Base-by-base conservation (phyloP, 2,329 filamentous ascomycete species). In the Beauveria sp. region DNA sequence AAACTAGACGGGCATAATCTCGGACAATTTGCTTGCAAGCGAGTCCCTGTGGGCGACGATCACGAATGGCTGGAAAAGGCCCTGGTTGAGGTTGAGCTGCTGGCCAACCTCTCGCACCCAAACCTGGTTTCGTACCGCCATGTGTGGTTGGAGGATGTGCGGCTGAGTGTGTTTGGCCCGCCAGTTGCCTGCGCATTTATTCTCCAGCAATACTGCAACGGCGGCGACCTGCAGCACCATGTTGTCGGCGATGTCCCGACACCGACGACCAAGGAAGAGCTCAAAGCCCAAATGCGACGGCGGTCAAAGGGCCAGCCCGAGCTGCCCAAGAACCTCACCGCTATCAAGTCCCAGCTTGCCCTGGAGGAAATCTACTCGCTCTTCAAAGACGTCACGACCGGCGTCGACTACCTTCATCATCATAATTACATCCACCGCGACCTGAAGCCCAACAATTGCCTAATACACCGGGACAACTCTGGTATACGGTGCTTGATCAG, bases 341-440 rank as follows among this genome's bases (percentile, higher is more conserved):
- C 68, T 3, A 68, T 74, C 20, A 77, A 75, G 53, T 77, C 78
- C 1, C 76, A 75, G 18, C 73, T 86, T 31, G 81, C 85, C 0
- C 90, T 97, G 64, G 93, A 98, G 64, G 90, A 98, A 69, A 98
- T 99, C 26, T 97, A 96, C 74, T 96, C 93, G 0, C 89, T 98
- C 65, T 99, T 99, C 79, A 90, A 88, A 69, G 95, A 99, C 71
- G 93, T 99, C 64, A 95, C 93, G 0, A 93, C 91, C 0, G 95
- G 95, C 0, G 79, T 99, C 20, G 89, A 91, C 50, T 93, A 97
- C 71, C 82, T 99, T 0, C 95, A 99, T 69, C 83, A 83, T 2
- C 90, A 93, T 67, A 93, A 92, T 66, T 99, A 97, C 73, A 96
- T 99, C 31, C 95, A 99, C 71, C 87, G 95, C 61, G 95, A 99